Conservation (phyloP, 2,329 filamentous ascomycete genomes). For the Catunica adiposa region DNA sequence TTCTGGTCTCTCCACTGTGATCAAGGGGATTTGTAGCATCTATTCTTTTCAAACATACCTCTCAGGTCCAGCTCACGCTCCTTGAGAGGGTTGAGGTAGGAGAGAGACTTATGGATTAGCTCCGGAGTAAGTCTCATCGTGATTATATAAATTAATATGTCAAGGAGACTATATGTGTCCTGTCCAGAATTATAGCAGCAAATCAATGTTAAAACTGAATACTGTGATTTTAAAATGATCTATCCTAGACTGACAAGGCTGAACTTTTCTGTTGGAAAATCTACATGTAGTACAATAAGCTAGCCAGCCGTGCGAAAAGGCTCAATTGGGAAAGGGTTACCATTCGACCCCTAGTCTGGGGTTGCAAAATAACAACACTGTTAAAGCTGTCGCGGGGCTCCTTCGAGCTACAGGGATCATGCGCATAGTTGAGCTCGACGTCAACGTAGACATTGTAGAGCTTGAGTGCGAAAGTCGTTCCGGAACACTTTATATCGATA, state of each 20-base stretch:
- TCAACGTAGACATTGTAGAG: neutral
- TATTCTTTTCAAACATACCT: constrained; percentile 95
- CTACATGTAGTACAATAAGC: neutral
- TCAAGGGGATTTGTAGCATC: constrained; percentile 72
- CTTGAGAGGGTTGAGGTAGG: constrained; percentile 96
- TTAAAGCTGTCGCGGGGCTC: constrained; percentile 2
- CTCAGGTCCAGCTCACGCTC: constrained; percentile 97
- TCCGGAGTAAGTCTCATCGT: constrained; percentile 90
- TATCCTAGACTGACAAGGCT: constrained; percentile 8
- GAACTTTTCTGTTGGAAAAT: constrained; percentile 8
- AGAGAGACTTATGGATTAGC: constrained; percentile 84
- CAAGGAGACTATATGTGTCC: neutral
- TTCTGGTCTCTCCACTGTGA: constrained; percentile 43
- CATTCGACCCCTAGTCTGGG: neutral
- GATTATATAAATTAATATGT: constrained; percentile 15
- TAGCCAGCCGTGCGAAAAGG: constrained; percentile 1
- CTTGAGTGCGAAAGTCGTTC: too few species aligned
- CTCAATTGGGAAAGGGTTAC: neutral
- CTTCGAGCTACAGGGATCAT: neutral
- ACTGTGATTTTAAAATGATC: too few species aligned
- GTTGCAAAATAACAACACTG: neutral
- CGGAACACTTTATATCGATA: too few species aligned
- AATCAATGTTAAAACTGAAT: too few species aligned
- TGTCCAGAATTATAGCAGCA: too few species aligned
- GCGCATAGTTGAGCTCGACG: neutral